Conservation (phyloP, 164 flowering plant species). For the Magnolia changhungtana region DNA sequence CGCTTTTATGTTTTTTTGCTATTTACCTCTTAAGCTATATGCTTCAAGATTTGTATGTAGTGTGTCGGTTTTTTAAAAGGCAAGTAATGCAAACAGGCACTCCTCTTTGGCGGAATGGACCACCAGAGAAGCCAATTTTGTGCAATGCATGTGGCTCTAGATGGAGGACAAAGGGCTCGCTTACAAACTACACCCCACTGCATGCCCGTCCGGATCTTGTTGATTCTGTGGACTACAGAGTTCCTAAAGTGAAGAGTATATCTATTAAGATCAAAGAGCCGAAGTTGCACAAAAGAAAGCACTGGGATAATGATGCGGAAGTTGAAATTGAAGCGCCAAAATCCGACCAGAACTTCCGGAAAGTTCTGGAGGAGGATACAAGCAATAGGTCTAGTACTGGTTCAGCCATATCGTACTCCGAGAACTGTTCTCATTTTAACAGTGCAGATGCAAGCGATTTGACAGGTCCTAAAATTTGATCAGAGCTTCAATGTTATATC, state of each 20-base stretch:
- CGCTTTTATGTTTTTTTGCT: not conserved
- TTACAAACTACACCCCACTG: constrained; percentile 86
- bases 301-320: constrained; percentile 27
- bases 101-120: constrained; percentile 99
- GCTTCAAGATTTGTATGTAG: not conserved
- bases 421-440: constrained; percentile 80
- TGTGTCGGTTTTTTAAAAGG: constrained; percentile 5
- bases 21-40: not conserved
- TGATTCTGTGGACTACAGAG: constrained; percentile 54
- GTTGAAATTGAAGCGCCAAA: constrained; percentile 32
- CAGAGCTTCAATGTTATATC: not conserved
- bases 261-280: constrained; percentile 57
- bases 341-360: constrained; percentile 40
- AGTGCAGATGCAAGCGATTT: constrained; percentile 80
- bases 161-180: constrained; percentile 98
- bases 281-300: constrained; percentile 64
- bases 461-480: constrained; percentile 48
- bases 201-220: constrained; percentile 77
- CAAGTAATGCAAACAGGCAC: constrained; percentile 51
- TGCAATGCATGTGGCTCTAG: constrained; percentile 99
- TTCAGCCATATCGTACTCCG: constrained; percentile 91
- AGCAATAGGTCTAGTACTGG: constrained; percentile 96
- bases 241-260: constrained; percentile 46
- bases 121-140: constrained; percentile 93
- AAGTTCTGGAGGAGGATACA: constrained; percentile 71